Percentiles rank a stretch among this genome's conserved stretches.
These are phyloP conservation scores for Rhododendron henanense DNA, from an alignment of 148 eudicot species.

Conservation along the genomic window DNA sequence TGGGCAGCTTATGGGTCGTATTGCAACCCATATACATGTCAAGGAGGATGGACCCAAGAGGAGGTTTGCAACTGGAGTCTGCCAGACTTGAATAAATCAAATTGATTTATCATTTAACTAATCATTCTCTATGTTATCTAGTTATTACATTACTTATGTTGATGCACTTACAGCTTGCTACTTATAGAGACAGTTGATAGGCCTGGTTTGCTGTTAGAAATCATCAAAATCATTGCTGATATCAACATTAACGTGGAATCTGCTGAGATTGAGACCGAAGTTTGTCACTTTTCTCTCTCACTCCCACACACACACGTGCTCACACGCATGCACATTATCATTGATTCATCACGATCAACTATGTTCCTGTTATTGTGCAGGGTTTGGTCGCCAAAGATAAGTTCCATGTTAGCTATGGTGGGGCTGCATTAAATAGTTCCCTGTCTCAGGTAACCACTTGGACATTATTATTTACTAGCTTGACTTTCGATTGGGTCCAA, in stretches of 20 bases:
- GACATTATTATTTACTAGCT: background rate
- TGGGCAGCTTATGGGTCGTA: conserved; percentile 68
- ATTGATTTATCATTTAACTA: background rate
- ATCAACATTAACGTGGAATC: conserved; percentile 78
- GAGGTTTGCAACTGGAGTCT: conserved; percentile 44
- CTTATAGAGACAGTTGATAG: conserved; percentile 87
- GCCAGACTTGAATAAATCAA: background rate
- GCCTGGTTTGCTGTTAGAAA: conserved; percentile 79
- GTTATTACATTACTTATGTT: background rate
- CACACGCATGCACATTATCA: background rate
- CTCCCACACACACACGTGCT: background rate
- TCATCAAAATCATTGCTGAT: conserved; percentile 78
- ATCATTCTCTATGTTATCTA: background rate
- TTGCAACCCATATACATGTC: conserved; percentile 78
- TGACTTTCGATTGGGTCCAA: background rate
- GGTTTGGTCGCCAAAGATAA: conserved; percentile 93
- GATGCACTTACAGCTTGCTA: conserved; percentile 62
- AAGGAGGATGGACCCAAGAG: conserved; percentile 87
- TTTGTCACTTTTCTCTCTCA: conserved; percentile 20
- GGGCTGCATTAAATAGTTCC: conserved; percentile 70
- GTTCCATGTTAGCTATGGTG: conserved; percentile 91
- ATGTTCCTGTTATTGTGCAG: conserved; percentile 29
- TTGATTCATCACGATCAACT: background rate
- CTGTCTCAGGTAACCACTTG: conserved; percentile 61
- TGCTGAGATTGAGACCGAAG: conserved; percentile 93